Evolutionary conservation across 2,329 filamentous ascomycete species (phyloP).

Genomic region (Canariomyces notabilis): DNA sequence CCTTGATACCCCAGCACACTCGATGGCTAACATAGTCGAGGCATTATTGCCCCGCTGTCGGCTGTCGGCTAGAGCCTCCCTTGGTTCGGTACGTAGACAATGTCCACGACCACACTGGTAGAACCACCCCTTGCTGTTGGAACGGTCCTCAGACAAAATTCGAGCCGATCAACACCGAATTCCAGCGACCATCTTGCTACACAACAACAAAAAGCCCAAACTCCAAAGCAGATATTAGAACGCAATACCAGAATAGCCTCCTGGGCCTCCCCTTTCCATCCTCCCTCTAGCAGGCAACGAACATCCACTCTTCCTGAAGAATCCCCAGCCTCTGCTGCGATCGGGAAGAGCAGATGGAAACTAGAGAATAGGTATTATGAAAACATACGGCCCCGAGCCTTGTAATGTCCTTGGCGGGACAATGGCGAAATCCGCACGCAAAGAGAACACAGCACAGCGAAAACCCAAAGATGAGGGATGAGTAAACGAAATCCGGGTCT

Average conservation of each 20-base stretch:
- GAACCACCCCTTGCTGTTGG: not conserved
- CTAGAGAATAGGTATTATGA: constrained; percentile 26
- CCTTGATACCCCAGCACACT: not conserved
- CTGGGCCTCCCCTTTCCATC: constrained; percentile 28
- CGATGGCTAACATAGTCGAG: not conserved
- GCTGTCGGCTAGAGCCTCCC: not conserved
- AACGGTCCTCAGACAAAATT: not conserved
- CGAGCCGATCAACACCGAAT: constrained; percentile 15
- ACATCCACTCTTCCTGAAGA: not conserved
- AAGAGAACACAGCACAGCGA: constrained; percentile 23
- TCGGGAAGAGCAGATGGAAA: constrained; percentile 9
- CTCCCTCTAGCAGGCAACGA: constrained; percentile 21
- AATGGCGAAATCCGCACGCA: constrained; percentile 29
- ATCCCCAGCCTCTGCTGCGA: not conserved
- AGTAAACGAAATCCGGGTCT: constrained; percentile 42
- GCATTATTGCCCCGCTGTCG: not conserved
- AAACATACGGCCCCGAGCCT: constrained; percentile 7
- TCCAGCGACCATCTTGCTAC: constrained; percentile 18
- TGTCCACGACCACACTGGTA: not conserved
- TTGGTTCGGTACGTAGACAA: not conserved
- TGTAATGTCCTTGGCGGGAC: constrained; percentile 16
- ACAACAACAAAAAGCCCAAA: constrained; percentile 12
- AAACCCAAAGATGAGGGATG: constrained; percentile 27
- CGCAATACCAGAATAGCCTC: constrained; percentile 26
- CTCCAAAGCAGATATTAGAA: constrained; percentile 20